These are phyloP conservation scores for Erodium maritimum DNA, from an alignment of 345 rosid genomes.

Conservation along the genomic window DNA sequence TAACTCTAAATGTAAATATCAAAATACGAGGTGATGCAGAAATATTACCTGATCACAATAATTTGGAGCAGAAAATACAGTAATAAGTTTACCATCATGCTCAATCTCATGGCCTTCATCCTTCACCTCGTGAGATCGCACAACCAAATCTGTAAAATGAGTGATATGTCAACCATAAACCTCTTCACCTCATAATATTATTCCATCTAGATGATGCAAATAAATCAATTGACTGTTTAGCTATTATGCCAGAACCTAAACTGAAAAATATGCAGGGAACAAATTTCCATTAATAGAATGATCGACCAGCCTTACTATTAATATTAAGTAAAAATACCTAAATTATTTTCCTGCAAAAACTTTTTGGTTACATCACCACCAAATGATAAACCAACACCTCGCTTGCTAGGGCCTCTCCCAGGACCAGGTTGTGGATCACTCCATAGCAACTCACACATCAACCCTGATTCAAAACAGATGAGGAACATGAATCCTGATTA, in stretches of 20 bases:
- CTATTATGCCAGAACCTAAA: too few species aligned
- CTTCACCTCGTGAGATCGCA: conserved; percentile 94
- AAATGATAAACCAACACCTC: conserved; percentile 93
- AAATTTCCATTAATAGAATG: too few species aligned
- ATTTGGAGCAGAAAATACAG: conserved; percentile 97
- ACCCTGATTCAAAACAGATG: conserved; percentile 30
- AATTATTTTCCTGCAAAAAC: conserved; percentile 80
- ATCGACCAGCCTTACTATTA: background rate
- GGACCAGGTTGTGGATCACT: conserved; percentile 95
- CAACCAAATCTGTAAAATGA: conserved; percentile 52
- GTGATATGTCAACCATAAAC: conserved; percentile 2
- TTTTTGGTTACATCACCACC: conserved; percentile 84
- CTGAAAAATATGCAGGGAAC: too few species aligned
- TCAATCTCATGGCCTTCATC: conserved; percentile 97
- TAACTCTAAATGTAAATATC: background rate
- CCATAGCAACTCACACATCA: conserved; percentile 97
- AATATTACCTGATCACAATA: conserved; percentile 90
- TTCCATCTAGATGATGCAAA: too few species aligned
- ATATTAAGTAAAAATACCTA: conserved; percentile 30
- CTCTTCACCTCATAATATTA: too few species aligned
- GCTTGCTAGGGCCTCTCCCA: conserved; percentile 97
- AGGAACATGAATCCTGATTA: background rate
- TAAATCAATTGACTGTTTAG: too few species aligned
- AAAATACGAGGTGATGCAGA: background rate
- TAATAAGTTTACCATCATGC: conserved; percentile 93